A percentile compares a stretch with the other conserved stretches of the same genome.
Conservation (phyloP, 2,329 filamentous ascomycete genomes). For the Neocatenulostroma microsporum region DNA sequence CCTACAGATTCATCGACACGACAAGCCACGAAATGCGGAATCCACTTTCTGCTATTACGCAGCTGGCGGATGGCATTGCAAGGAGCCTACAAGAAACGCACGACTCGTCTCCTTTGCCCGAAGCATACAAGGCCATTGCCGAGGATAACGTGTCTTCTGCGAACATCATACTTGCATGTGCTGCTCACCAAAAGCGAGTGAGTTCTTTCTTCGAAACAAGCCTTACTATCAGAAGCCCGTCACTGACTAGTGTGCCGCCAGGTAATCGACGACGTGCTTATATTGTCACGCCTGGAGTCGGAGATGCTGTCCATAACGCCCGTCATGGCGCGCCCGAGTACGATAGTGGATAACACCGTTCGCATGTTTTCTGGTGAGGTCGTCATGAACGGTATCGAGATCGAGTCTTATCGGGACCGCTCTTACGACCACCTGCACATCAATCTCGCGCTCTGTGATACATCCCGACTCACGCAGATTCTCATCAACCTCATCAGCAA, state of each 20-base stretch:
- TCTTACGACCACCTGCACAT: conserved; percentile 7
- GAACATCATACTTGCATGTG: conserved; percentile 26
- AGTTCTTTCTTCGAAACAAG: too few species aligned
- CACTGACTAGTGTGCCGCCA: too few species aligned
- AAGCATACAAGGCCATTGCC: conserved; percentile 2
- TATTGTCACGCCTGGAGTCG: conserved; percentile 33
- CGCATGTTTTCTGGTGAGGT: conserved; percentile 34
- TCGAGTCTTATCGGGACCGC: conserved; percentile 7
- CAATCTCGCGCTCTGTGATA: conserved; percentile 25
- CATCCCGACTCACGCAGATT: conserved; percentile 25
- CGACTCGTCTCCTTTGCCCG: neutral
- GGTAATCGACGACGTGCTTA: conserved; percentile 40
- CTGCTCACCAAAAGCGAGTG: conserved; percentile 10
- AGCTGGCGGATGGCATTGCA: conserved; percentile 36
- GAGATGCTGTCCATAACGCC: conserved; percentile 32
- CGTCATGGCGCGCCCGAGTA: conserved; percentile 26
- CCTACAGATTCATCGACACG: conserved; percentile 38
- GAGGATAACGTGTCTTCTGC: conserved; percentile 19
- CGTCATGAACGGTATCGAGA: conserved; percentile 27
- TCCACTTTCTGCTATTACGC: conserved; percentile 33
- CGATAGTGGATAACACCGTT: conserved; percentile 28
- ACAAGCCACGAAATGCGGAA: conserved; percentile 38
- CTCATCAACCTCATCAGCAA: conserved; percentile 32
- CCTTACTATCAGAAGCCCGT: too few species aligned
- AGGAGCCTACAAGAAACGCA: conserved; percentile 7